Evolutionary conservation across 1,139 yeast genomes (phyloP), one percentile per base, ranked within the genome.

Genomic region (Magnusiomyces suaveolens): DNA sequence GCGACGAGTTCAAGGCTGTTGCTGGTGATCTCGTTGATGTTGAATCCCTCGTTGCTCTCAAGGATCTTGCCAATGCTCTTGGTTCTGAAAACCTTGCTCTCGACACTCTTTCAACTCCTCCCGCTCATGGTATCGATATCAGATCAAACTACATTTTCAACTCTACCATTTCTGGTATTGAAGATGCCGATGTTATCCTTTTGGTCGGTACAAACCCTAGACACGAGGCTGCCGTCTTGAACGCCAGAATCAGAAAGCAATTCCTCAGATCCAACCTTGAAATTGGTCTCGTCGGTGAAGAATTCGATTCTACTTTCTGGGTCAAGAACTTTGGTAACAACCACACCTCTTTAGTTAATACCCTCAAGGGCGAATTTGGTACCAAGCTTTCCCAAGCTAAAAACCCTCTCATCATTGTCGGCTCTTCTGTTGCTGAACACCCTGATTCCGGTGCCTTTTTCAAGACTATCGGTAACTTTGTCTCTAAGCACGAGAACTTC

Each of bases 181-280:
- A 86, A 70, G 84, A 82, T 55, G 90, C 94, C 53, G 95, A 87
- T 68, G 86, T 81, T 64, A 83, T 87, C 60, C 75, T 87, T 64
- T 76, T 87, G 62, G 78, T 87, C 56, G 95, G 95, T 59, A 82
- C 95, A 53, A 87, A 87, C 75, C 95, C 95, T 62, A 81, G 96
- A 69, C 89, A 81, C 66, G 96, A 87, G 74, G 96, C 96, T 57
- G 89, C 95, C 48, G 95, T 87, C 18, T 77, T 87, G 64, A 87
- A 87, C 69, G 81, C 95, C 48, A 81, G 95, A 73, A 83, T 87
- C 62, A 82, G 96, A 75, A 84, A 83, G 69, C 83, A 80, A 58
- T 87, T 94, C 94, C 76, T 87, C 66, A 75, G 84, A 63, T 79
- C 83, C 52, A 75, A 80, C 64, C 73, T 78, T 55, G 82, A 80